A percentile compares a stretch with the other conserved stretches of the same genome.
phyloP scores from a whole-genome alignment of 2,329 filamentous ascomycete genomes.

The Trichoderma harzianum region DNA sequence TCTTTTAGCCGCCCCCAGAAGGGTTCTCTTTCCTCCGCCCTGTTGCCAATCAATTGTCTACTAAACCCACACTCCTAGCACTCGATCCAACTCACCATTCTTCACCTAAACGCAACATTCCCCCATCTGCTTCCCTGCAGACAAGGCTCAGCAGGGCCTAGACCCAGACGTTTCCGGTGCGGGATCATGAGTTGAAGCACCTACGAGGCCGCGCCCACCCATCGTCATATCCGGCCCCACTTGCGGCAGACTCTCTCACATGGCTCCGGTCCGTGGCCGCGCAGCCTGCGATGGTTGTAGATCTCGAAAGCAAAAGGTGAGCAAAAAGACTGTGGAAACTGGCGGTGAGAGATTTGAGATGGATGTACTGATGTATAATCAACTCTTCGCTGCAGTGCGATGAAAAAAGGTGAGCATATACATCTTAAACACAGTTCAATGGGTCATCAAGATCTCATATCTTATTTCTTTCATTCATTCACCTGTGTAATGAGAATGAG shows the following conservation, averaged over 20 bases:
- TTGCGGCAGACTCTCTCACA: slow-evolving; percentile 12
- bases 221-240: slow-evolving; percentile 11
- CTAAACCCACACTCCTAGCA: neutral
- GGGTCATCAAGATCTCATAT: neutral
- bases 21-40: neutral
- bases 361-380: neutral
- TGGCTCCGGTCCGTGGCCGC: slow-evolving; percentile 17
- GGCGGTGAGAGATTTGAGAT: neutral
- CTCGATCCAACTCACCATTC: neutral
- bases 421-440: neutral
- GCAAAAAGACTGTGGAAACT: neutral
- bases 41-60: slow-evolving; percentile 6
- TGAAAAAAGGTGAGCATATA: slow-evolving; percentile 3
- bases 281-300: slow-evolving; percentile 16
- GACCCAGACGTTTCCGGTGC: neutral
- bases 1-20: neutral
- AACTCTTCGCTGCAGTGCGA: neutral
- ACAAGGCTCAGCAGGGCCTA: neutral
- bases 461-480: neutral
- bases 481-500: neutral
- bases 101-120: neutral
- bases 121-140: neutral
- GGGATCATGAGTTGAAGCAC: slow-evolving; percentile 11
- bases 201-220: neutral
- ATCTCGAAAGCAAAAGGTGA: slow-evolving; percentile 16